A percentile compares a stretch with the other conserved stretches of the same genome.
Evolutionary conservation across 495 filamentous ascomycete species (phyloP).

Genomic region (Chlorociboria aeruginascens): DNA sequence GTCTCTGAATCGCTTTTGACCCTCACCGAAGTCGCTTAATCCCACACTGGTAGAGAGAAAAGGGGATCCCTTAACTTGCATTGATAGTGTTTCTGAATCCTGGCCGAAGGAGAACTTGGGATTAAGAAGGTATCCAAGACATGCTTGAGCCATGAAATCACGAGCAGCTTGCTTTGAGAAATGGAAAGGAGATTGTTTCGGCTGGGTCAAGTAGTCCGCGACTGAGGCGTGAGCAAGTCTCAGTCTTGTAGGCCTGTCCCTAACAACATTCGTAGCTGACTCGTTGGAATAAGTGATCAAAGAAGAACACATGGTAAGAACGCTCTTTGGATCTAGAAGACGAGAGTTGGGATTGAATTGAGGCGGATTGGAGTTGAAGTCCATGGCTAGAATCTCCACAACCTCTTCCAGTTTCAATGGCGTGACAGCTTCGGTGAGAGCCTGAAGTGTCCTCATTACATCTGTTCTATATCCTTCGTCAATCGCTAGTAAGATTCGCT

Average conservation of each 20-base stretch:
- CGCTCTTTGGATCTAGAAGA: slow-evolving; percentile 3
- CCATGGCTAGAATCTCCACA: slow-evolving; percentile 4
- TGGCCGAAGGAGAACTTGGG: slow-evolving; percentile 2
- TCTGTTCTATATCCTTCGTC: slow-evolving; percentile 3
- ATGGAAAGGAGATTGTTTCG: slow-evolving; percentile 1
- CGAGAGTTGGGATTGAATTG: slow-evolving; percentile 2
- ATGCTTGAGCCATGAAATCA: slow-evolving; percentile 2
- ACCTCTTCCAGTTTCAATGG: slow-evolving; percentile 7
- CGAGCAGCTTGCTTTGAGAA: slow-evolving; percentile 4
- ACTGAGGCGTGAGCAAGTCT: slow-evolving; percentile 11
- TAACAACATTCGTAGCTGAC: not conserved
- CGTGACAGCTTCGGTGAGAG: not conserved
- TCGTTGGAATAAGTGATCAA: not conserved
- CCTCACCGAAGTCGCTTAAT: not conserved
- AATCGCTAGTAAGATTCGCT: slow-evolving; percentile 1
- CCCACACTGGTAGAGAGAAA: too few species aligned
- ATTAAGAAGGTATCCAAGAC: slow-evolving; percentile 6
- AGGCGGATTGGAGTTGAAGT: slow-evolving; percentile 4
- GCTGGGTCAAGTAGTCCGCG: slow-evolving; percentile 7
- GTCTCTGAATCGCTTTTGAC: not conserved
- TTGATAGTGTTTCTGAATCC: not conserved
- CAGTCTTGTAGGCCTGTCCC: not conserved
- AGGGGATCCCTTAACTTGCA: too few species aligned
- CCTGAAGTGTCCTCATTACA: slow-evolving; percentile 1
- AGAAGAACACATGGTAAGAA: slow-evolving; percentile 6